Conservation (phyloP, 2,329 filamentous ascomycete genomes). For the Aspergillus ochraceus region DNA sequence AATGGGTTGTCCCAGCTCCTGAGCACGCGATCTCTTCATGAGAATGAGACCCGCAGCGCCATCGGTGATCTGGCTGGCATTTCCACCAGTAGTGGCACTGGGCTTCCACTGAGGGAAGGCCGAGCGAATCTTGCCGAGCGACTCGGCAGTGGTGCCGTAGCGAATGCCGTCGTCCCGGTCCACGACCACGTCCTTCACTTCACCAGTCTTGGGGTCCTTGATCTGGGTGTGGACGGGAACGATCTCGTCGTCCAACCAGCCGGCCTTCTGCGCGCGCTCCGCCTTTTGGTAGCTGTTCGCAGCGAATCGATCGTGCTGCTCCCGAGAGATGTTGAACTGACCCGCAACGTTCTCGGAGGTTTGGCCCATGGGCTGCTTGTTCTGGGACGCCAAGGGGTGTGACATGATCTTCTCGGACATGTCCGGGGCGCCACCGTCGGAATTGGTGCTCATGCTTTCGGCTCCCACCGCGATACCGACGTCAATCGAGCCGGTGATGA, state of each 20-base stretch:
- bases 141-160: slow-evolving; percentile 77
- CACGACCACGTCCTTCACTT: slow-evolving; percentile 76
- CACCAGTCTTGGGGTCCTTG: slow-evolving; percentile 83
- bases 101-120: slow-evolving; percentile 76
- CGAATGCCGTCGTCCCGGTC: slow-evolving; percentile 81
- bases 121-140: slow-evolving; percentile 77
- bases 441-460: slow-evolving; percentile 88
- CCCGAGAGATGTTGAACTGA: slow-evolving; percentile 68
- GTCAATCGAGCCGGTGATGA: slow-evolving; percentile 85
- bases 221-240: slow-evolving; percentile 77
- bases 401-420: slow-evolving; percentile 78
- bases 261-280: slow-evolving; percentile 72
- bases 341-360: slow-evolving; percentile 91
- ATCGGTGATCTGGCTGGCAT: slow-evolving; percentile 89
- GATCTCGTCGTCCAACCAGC: slow-evolving; percentile 86
- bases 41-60: slow-evolving; percentile 87
- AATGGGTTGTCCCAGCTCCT: slow-evolving; percentile 79
- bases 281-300: slow-evolving; percentile 85
- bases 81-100: slow-evolving; percentile 86
- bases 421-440: slow-evolving; percentile 77
- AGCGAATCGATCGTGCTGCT: slow-evolving; percentile 78
- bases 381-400: slow-evolving; percentile 78
- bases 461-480: slow-evolving; percentile 86
- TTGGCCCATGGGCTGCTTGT: slow-evolving; percentile 90
- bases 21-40: slow-evolving; percentile 85